These are phyloP conservation scores for Diaporthe ilicicola DNA, from an alignment of 2,329 filamentous ascomycete genomes.

Conservation along the genomic window DNA sequence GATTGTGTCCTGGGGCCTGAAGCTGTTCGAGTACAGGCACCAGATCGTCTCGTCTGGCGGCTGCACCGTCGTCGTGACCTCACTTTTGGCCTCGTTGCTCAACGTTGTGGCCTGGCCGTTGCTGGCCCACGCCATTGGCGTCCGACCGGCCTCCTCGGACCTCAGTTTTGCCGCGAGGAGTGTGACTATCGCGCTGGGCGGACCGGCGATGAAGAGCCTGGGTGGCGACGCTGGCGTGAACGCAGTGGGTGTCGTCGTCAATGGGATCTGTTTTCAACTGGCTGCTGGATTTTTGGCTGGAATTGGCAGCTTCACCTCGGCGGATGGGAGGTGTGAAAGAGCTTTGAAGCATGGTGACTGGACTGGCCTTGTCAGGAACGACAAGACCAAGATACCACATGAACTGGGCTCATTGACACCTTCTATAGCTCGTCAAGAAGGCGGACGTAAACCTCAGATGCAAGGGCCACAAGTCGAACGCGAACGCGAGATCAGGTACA, in stretches of 20 bases:
- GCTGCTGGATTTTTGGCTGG: constrained; percentile 43
- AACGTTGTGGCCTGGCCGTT: constrained; percentile 54
- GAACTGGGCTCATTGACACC: not conserved
- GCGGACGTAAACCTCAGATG: no score
- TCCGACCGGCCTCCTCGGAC: constrained; percentile 43
- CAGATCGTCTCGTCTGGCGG: constrained; percentile 56
- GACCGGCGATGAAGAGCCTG: constrained; percentile 55
- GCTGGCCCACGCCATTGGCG: constrained; percentile 47
- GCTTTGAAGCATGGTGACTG: not conserved
- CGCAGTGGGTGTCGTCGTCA: constrained; percentile 60
- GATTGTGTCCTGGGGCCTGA: constrained; percentile 62
- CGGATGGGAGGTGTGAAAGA: not conserved
- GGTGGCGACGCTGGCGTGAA: constrained; percentile 57
- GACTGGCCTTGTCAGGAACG: not conserved
- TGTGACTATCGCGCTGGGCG: constrained; percentile 59
- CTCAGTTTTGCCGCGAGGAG: constrained; percentile 59
- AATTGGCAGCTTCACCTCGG: not conserved
- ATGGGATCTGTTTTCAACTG: constrained; percentile 54
- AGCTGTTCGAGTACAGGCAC: constrained; percentile 58
- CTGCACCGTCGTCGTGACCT: constrained; percentile 48
- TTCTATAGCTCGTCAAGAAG: not conserved
- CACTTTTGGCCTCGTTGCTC: constrained; percentile 46
- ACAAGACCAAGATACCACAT: not conserved
- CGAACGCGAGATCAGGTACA: not conserved
- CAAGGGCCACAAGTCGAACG: not conserved